Evolutionary conservation across 768 basidiomycete genomes (phyloP).

Genomic region (Lactifluus subvellereus): DNA sequence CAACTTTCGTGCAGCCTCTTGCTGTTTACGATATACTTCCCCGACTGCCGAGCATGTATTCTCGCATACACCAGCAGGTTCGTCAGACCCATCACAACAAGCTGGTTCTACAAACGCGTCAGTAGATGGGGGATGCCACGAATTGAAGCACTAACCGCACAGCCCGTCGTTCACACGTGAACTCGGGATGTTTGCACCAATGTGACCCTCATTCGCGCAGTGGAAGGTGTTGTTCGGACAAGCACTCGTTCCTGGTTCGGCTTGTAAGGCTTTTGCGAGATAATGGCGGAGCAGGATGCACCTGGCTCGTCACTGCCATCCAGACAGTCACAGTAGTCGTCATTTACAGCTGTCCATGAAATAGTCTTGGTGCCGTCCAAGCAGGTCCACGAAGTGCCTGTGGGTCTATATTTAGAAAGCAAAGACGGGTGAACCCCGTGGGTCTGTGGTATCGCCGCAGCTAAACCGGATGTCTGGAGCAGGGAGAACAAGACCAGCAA

Average conservation of each 20-base stretch:
- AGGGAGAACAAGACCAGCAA: conserved; percentile 4
- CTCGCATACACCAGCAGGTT: conserved; percentile 70
- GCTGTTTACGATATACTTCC: conserved; percentile 55
- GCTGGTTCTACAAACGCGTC: conserved; percentile 56
- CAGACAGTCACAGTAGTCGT: conserved; percentile 90
- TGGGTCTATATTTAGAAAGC: conserved; percentile 50
- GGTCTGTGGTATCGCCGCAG: conserved; percentile 38
- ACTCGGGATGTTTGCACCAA: conserved; percentile 70
- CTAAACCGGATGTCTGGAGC: not conserved
- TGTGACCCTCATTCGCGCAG: conserved; percentile 84
- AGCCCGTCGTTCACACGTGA: conserved; percentile 89
- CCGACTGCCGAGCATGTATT: conserved; percentile 77
- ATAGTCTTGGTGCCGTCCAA: conserved; percentile 77
- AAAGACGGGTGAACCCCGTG: conserved; percentile 55
- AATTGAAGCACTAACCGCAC: conserved; percentile 58
- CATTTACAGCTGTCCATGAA: conserved; percentile 77
- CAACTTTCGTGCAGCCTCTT: conserved; percentile 70
- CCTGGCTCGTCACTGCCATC: conserved; percentile 98
- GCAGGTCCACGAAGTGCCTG: conserved; percentile 58
- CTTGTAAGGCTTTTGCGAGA: conserved; percentile 1
- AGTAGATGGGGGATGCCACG: not conserved
- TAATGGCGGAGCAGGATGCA: conserved; percentile 27
- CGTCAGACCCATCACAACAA: conserved; percentile 97
- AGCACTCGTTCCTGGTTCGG: conserved; percentile 67
- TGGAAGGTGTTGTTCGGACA: conserved; percentile 73